A percentile compares a stretch with the other conserved stretches of the same genome.
Evolutionary conservation across 495 filamentous ascomycete genomes (phyloP).

Genomic region (Pseudoneurospora amorphoporcata): DNA sequence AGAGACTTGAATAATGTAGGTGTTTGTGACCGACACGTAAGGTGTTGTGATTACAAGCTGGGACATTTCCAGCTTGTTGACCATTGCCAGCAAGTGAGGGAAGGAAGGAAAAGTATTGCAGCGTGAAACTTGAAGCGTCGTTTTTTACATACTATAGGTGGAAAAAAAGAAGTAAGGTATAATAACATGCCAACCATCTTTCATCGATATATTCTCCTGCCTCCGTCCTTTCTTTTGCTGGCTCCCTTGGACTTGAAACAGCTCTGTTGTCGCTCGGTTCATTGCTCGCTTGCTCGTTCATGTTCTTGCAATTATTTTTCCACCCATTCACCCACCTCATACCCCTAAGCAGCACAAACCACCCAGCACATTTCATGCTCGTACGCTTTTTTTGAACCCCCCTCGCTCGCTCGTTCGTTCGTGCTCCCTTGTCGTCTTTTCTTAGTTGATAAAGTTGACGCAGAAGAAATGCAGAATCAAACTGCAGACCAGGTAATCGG

Average conservation of each 20-base stretch:
- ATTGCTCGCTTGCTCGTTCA: neutral
- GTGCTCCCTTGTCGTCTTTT: neutral
- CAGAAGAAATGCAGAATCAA: constrained; percentile 98
- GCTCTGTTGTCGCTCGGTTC: neutral
- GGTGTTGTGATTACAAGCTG: neutral
- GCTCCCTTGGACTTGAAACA: neutral
- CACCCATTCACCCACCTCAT: neutral
- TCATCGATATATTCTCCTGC: neutral
- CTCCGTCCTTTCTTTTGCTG: neutral
- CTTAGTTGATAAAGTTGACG: constrained; percentile 97
- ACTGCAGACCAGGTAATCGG: constrained; percentile 91
- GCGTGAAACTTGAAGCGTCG: neutral
- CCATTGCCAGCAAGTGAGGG: neutral
- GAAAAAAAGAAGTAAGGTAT: neutral
- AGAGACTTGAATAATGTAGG: neutral
- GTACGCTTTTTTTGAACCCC: neutral
- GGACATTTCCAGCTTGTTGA: neutral
- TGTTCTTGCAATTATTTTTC: neutral
- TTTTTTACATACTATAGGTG: neutral
- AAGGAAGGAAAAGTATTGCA: neutral
- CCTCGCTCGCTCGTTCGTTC: neutral
- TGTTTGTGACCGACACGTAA: neutral
- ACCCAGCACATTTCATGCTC: too few relatives aligned
- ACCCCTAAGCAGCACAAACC: neutral
- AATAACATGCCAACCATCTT: neutral